Percentiles rank a stretch among this genome's conserved stretches.
Evolutionary conservation across 2,329 filamentous ascomycete genomes (phyloP).

Genomic region (Talaromyces piceae): DNA sequence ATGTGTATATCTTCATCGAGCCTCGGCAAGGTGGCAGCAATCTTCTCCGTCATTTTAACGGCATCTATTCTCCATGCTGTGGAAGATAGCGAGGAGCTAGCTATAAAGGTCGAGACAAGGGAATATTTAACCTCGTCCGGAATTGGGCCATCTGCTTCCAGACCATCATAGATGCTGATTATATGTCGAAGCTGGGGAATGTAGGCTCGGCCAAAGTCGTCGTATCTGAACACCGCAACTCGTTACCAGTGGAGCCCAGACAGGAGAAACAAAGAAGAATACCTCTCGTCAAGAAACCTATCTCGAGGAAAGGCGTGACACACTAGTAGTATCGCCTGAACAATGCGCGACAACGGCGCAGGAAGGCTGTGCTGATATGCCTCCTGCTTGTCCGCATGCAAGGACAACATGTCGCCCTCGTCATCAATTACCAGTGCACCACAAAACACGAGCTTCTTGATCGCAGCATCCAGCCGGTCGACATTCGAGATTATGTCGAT

Average conservation of each 20-base stretch:
- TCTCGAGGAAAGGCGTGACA: slow-evolving; percentile 7
- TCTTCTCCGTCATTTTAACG: slow-evolving; percentile 3
- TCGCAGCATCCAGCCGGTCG: not conserved
- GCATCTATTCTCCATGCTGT: not conserved
- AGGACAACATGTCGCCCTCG: not conserved
- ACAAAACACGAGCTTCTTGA: not conserved
- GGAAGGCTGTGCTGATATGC: slow-evolving; percentile 1
- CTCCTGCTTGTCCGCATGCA: slow-evolving; percentile 2
- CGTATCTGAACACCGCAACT: not conserved
- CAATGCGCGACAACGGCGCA: not conserved
- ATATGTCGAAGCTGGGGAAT: slow-evolving; percentile 2
- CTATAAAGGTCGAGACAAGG: not conserved
- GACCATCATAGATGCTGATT: slow-evolving; percentile 1
- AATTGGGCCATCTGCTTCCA: not conserved
- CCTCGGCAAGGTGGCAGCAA: not conserved
- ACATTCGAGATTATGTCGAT: not conserved
- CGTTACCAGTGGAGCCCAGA: not conserved
- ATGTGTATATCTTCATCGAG: slow-evolving; percentile 1
- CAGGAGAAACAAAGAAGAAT: not conserved
- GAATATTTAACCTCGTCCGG: not conserved
- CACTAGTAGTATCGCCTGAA: slow-evolving; percentile 7
- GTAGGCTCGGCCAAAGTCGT: not conserved
- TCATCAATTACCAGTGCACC: not conserved
- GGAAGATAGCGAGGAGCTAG: not conserved
- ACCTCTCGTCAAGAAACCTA: slow-evolving; percentile 3